These are phyloP conservation scores for Hyaloscypha bicolor DNA, from an alignment of 495 filamentous ascomycete genomes.

Conservation along the genomic window DNA sequence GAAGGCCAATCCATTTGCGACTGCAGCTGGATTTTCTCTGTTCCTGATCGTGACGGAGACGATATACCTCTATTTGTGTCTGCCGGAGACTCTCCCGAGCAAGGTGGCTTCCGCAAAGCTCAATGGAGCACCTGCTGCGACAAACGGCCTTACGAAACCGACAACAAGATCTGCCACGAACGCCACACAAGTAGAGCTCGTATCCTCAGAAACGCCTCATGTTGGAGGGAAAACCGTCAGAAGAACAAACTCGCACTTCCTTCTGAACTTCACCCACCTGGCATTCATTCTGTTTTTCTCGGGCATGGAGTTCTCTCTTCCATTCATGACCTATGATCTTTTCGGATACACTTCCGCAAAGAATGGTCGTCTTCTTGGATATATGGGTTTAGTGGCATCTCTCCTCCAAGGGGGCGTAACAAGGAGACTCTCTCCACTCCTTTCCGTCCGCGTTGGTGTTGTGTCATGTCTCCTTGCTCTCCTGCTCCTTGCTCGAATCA, in stretches of 20 bases:
- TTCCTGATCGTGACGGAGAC: conserved; percentile 84
- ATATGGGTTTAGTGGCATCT: conserved; percentile 90
- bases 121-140: conserved; percentile 26
- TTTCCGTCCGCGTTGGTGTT: conserved; percentile 78
- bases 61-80: conserved; percentile 77
- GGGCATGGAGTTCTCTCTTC: conserved; percentile 93
- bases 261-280: conserved; percentile 89
- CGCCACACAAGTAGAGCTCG: conserved; percentile 17
- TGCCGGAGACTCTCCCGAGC: conserved; percentile 86
- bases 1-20: conserved; percentile 88
- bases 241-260: conserved; percentile 75
- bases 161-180: conserved; percentile 15
- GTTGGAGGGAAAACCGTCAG: conserved; percentile 6
- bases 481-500: conserved; percentile 71
- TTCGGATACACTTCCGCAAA: conserved; percentile 77
- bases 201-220: conserved; percentile 12
- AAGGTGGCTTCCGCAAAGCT: conserved; percentile 33
- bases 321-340: conserved; percentile 95
- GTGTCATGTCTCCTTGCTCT: conserved; percentile 77
- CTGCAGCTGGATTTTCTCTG: conserved; percentile 83
- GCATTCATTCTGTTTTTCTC: conserved; percentile 95
- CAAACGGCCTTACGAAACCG: conserved; percentile 32
- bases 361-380: conserved; percentile 87
- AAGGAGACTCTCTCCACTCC: conserved; percentile 75
- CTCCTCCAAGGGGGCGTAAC: conserved; percentile 85